These are phyloP conservation scores for Coemansia sp. DNA, from an alignment of 192 early-diverging fungal genomes.

Conservation along the genomic window DNA sequence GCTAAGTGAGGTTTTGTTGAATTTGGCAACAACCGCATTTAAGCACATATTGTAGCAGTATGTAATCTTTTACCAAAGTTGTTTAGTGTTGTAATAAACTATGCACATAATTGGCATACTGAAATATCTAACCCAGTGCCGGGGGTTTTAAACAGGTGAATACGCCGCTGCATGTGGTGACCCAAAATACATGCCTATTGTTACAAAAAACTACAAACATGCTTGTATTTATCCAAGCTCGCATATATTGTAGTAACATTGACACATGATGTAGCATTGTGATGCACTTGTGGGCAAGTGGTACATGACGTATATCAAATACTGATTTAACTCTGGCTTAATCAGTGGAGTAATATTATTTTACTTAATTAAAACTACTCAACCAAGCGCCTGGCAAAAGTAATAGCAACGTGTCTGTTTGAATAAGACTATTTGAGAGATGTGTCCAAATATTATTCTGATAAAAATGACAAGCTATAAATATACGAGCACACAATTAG, in stretches of 20 bases:
- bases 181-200: conserved; percentile 16
- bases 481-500: background rate
- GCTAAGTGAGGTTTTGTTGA: background rate
- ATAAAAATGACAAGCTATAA: background rate
- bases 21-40: background rate
- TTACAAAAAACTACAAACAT: background rate
- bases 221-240: conserved; percentile 19
- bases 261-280: background rate
- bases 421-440: too few relatives aligned
- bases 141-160: background rate
- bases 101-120: background rate
- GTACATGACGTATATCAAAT: background rate
- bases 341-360: too few relatives aligned
- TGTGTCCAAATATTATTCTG: too few relatives aligned
- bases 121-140: background rate
- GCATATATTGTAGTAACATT: conserved; percentile 3
- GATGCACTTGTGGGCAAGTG: background rate
- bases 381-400: too few relatives aligned
- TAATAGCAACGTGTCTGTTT: too few relatives aligned
- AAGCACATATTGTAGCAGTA: background rate
- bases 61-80: conserved; percentile 7
- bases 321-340: background rate
- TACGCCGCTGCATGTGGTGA: background rate
- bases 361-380: too few relatives aligned
- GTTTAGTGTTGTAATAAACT: conserved; percentile 7